Evolutionary conservation across 2,329 filamentous ascomycete species (phyloP).

Genomic region (Chaetomium olivaceum): DNA sequence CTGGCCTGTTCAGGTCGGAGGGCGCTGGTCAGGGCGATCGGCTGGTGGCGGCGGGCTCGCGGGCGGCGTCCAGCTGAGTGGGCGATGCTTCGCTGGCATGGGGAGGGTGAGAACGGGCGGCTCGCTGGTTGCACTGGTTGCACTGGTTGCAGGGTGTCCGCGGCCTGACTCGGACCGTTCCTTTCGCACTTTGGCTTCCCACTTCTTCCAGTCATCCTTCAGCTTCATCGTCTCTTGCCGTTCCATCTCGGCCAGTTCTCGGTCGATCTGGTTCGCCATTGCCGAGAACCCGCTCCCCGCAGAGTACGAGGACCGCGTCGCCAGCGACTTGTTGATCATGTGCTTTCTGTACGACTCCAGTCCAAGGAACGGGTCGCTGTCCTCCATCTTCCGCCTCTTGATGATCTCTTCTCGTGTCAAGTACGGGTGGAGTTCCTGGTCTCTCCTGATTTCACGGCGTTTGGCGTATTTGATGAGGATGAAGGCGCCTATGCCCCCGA

Average conservation of each 20-base stretch:
- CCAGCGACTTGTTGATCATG: conserved; percentile 49
- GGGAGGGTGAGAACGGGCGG: conserved; percentile 26
- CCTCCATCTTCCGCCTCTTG: conserved; percentile 35
- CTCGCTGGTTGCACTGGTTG: neutral
- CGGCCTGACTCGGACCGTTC: conserved; percentile 30
- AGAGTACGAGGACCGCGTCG: conserved; percentile 33
- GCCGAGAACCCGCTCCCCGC: conserved; percentile 11
- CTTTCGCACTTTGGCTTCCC: conserved; percentile 38
- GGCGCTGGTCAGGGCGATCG: neutral
- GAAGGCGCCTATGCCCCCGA: conserved; percentile 31
- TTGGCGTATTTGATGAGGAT: conserved; percentile 29
- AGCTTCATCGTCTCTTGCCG: conserved; percentile 31
- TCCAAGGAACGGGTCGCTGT: conserved; percentile 33
- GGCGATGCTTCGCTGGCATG: conserved; percentile 25
- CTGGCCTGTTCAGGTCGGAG: neutral
- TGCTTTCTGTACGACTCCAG: conserved; percentile 43
- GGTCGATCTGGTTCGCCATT: conserved; percentile 17
- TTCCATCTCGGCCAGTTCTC: conserved; percentile 24
- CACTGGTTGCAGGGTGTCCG: conserved; percentile 30
- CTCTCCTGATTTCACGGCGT: conserved; percentile 33
- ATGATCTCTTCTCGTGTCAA: conserved; percentile 27
- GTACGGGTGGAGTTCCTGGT: conserved; percentile 33
- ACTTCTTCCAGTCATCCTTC: conserved; percentile 43
- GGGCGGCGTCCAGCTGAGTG: conserved; percentile 11
- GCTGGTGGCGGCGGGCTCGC: conserved; percentile 9